phyloP scores from a whole-genome alignment of 2,329 filamentous ascomycete species.

The Graphilbum sp. region DNA sequence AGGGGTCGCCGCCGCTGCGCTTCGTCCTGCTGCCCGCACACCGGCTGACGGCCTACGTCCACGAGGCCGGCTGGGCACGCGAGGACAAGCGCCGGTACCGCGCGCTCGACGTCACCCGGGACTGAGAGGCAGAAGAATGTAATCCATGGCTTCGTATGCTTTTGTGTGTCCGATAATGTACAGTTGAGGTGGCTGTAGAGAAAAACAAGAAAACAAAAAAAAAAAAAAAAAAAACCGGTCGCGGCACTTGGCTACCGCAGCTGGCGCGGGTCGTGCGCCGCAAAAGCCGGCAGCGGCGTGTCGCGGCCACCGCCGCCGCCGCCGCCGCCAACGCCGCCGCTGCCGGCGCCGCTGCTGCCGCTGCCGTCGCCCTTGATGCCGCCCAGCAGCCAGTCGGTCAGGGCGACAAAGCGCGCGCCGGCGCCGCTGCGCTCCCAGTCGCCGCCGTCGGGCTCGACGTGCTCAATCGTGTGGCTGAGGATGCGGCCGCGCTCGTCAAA shows the following conservation, averaged over 20 bases:
- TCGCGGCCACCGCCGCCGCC: not conserved
- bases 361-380: slow-evolving; percentile 36
- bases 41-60: not conserved
- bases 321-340: not conserved
- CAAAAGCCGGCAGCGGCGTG: slow-evolving; percentile 10
- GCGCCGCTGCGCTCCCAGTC: slow-evolving; percentile 69
- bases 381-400: slow-evolving; percentile 90
- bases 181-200: no score
- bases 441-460: slow-evolving; percentile 59
- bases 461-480: slow-evolving; percentile 81
- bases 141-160: no score
- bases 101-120: not conserved
- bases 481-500: slow-evolving; percentile 81
- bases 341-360: slow-evolving; percentile 4
- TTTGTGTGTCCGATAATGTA: no score
- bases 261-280: slow-evolving; percentile 5
- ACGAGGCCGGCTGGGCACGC: not conserved
- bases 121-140: no score
- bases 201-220: no score
- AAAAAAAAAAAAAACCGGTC: no score
- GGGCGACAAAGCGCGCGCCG: slow-evolving; percentile 69
- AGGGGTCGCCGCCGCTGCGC: not conserved
- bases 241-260: no score
- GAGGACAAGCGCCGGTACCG: not conserved
- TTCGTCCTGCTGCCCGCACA: not conserved